These are phyloP conservation scores for Metschnikowia continentalis DNA, from an alignment of 805 yeast species.

Conservation along the genomic window DNA sequence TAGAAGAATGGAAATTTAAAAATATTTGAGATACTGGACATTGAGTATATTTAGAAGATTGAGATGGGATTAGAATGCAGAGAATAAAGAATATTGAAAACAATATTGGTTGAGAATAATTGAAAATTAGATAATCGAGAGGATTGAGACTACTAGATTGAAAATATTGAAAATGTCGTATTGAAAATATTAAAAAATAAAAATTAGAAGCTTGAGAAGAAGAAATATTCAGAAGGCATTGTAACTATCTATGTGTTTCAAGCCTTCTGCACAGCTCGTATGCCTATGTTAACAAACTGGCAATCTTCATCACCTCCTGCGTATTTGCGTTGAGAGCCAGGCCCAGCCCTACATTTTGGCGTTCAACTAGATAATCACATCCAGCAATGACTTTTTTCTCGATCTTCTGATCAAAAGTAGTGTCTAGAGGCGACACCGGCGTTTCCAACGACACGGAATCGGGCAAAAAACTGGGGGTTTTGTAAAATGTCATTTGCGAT, in stretches of 20 bases:
- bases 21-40: too few species aligned
- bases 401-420: not conserved
- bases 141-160: not conserved
- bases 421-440: not conserved
- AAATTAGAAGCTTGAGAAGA: not conserved
- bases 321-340: not conserved
- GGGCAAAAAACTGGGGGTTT: not conserved
- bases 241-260: not conserved
- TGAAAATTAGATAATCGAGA: too few species aligned
- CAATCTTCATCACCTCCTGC: conserved; percentile 1
- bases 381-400: not conserved
- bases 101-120: too few species aligned
- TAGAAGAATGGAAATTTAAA: too few species aligned
- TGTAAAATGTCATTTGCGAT: not conserved
- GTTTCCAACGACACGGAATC: not conserved
- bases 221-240: not conserved
- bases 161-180: not conserved
- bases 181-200: not conserved
- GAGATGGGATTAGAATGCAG: too few species aligned
- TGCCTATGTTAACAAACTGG: not conserved
- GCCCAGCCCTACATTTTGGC: not conserved
- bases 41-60: too few species aligned
- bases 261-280: not conserved
- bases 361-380: not conserved
- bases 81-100: too few species aligned